Base-by-base conservation (phyloP, 192 early-diverging fungal genomes). In the Glomus cerebriforme region DNA sequence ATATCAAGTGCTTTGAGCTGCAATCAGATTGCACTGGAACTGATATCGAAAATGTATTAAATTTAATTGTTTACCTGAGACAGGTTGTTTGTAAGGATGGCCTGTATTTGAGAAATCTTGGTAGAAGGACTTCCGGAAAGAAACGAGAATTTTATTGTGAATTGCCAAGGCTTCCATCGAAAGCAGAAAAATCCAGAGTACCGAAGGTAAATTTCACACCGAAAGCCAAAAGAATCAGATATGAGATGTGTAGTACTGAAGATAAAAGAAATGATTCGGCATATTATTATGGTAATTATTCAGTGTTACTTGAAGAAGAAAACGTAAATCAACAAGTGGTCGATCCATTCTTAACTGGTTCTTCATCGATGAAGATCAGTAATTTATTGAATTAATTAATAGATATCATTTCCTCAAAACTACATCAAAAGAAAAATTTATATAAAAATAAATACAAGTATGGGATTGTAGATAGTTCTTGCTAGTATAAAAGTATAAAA, bases 51-150 rank as follows among this genome's bases (percentile, higher is more conserved):
- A 71, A 71, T 12, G n/a, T 29, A 24, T 71, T 71, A 17, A 71
- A 71, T 29, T 71, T 71, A 49, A 71, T 71, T 19, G 31, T 43
- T 47, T 71, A 71, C 1, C 26, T 71, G 27, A 49, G 69, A 15
- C 45, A 71, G 45, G 17, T 71, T 45, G 39, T 27, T 71, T 71
- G 45, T 49, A 49, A 39, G 69, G 45, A 71, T 71, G 69, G n/a
- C 24, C 35, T 32, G 13, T 39, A 39, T 17, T 24, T 71, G 3
- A 39, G 31, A 47, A 71, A 49, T 27, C 39, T 71, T 39, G 24
- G 17, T 27, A 49, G 26, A 71, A 37, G n/a, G 45, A 49, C 12
- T 71, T 71, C 26, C 24, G 69, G 69, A 13, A 35, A 67, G 6
- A 37, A 67, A 66, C n/a, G 43, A 47, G 17, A 47, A 47, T 27